Conservation (phyloP, 2,329 filamentous ascomycete genomes). For the Apiospora kogelbergensis region DNA sequence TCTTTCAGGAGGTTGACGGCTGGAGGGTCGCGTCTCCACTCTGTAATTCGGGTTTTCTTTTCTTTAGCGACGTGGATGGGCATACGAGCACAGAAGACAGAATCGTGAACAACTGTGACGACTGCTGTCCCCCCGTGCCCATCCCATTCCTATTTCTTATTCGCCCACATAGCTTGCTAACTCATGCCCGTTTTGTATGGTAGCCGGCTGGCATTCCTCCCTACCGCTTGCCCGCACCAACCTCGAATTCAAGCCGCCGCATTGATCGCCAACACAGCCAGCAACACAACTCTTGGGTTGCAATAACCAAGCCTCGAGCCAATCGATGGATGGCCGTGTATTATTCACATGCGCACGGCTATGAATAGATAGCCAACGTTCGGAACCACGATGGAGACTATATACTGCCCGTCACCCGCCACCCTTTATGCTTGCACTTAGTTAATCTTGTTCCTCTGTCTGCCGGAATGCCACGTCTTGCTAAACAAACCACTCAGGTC, state of each 20-base stretch:
- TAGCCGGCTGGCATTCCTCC: background rate
- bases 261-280: background rate
- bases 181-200: too few relatives aligned
- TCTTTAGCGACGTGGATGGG: background rate
- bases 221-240: background rate
- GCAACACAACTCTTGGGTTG: background rate
- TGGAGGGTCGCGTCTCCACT: background rate
- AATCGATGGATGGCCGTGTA: background rate
- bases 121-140: background rate
- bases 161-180: too few relatives aligned
- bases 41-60: background rate
- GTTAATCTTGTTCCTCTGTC: too few relatives aligned
- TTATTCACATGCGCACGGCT: background rate
- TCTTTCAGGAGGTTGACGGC: background rate
- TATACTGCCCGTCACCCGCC: too few relatives aligned
- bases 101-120: background rate
- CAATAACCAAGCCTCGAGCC: background rate
- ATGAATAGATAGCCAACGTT: background rate
- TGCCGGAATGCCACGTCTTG: too few relatives aligned
- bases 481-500: background rate
- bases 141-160: too few relatives aligned
- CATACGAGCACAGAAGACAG: background rate
- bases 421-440: too few relatives aligned
- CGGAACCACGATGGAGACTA: background rate
- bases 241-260: background rate